phyloP scores from a whole-genome alignment of 345 rosid species.

The Adansonia digitata region DNA sequence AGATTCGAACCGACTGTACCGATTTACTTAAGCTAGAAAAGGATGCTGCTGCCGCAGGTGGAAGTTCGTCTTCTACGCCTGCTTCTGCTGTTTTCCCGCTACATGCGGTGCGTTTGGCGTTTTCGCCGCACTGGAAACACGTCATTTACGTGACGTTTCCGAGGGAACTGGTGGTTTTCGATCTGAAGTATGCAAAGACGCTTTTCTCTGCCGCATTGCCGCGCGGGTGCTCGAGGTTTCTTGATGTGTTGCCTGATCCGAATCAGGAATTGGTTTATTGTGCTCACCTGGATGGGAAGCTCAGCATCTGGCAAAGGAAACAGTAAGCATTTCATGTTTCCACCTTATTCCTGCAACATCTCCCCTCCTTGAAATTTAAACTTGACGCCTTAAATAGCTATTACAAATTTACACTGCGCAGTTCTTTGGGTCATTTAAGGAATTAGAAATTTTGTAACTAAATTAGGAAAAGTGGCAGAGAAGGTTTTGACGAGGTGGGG shows the following conservation, averaged over 20 bases:
- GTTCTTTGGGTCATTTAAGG: background rate
- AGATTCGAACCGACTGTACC: constrained; percentile 52
- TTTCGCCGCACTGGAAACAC: constrained; percentile 82
- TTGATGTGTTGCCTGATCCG: constrained; percentile 88
- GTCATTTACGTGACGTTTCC: constrained; percentile 75
- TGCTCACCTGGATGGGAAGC: constrained; percentile 84
- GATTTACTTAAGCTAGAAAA: constrained; percentile 67
- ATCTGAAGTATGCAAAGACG: constrained; percentile 69
- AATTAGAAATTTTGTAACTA: background rate
- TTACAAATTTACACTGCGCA: background rate
- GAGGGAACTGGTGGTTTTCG: constrained; percentile 79
- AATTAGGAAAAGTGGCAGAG: background rate
- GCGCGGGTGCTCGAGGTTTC: constrained; percentile 77
- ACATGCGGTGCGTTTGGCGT: constrained; percentile 59
- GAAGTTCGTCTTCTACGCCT: constrained; percentile 45
- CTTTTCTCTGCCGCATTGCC: constrained; percentile 65
- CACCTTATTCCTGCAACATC: background rate
- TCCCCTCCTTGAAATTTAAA: background rate
- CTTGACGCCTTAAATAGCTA: background rate
- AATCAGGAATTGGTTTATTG: constrained; percentile 72
- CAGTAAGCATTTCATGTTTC: constrained; percentile 44
- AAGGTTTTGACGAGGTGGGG: background rate
- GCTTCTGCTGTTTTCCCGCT: constrained; percentile 73
- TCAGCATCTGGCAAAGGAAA: constrained; percentile 90
- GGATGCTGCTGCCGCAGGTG: constrained; percentile 37